Base-by-base conservation (phyloP, 352 stramenopile genomes). In the Globisporangium polare region DNA sequence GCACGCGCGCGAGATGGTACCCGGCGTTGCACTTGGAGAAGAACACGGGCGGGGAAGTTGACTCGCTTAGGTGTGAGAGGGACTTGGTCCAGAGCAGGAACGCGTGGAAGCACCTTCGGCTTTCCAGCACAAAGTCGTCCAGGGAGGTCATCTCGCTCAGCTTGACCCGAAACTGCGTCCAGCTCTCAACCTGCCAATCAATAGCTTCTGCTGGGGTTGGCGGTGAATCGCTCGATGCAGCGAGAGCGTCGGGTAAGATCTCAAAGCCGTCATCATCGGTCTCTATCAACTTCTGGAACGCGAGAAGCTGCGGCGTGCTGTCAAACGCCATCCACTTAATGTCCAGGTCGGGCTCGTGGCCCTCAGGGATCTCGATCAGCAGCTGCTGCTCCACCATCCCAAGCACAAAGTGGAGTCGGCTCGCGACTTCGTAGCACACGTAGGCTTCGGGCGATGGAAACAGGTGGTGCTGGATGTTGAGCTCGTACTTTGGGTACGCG, bases 11-110 rank as follows among this genome's bases (percentile, higher is more conserved):
- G 3, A 93, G 60, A 50, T 87, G 78, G 47, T 94, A 90, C 1
- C 78, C 80, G 3, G 83, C 83, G 47, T 92, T 83, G 58, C 73
- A 92, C 42, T 80, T 88, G 27, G 67, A 65, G 24, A 86, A 90
- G 59, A 86, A 94, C 5, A 60, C 47, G 3, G 71, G 76, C 8
- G n/a, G n/a, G n/a, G n/a, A n/a, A n/a, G n/a, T n/a, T n/a, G 62
- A 60, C 0, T 31, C 29, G 9, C 20, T 31, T 26, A 35, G 39
- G 1, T 26, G 24, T 3, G 50, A 20, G 7, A 13, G 24, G 9
- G 50, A 37, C 33, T 73, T 73, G 43, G 74, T 80, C 73, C 69
- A 83, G 41, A 73, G 69, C 29, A 77, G 33, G 62, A 74, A 86
- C 0, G 73, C 73, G 33, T 69, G 60, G 2, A 91, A 65, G 56